Evolutionary conservation across 2,329 filamentous ascomycete genomes (phyloP).

Genomic region (Acarospora socialis): DNA sequence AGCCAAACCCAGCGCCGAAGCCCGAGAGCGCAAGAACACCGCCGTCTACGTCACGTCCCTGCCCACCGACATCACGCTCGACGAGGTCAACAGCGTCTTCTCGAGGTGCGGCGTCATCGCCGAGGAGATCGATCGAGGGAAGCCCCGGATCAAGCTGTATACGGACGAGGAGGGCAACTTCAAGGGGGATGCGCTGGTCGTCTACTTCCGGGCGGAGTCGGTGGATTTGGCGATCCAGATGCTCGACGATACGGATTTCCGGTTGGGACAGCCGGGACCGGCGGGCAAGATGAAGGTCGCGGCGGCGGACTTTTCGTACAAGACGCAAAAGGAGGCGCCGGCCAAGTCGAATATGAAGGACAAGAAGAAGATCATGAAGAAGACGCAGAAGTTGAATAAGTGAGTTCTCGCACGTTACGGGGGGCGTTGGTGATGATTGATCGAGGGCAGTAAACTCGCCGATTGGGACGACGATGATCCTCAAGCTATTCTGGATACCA

Average conservation of each 20-base stretch:
- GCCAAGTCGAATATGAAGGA: slow-evolving; percentile 46
- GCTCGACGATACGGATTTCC: slow-evolving; percentile 69
- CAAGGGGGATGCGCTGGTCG: slow-evolving; percentile 84
- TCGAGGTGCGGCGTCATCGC: slow-evolving; percentile 83
- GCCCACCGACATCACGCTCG: slow-evolving; percentile 60
- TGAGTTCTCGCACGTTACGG: slow-evolving; percentile 20
- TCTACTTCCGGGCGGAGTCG: slow-evolving; percentile 93
- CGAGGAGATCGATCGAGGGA: slow-evolving; percentile 80
- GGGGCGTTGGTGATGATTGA: background rate
- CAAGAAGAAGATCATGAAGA: slow-evolving; percentile 79
- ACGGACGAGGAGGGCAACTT: slow-evolving; percentile 65
- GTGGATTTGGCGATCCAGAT: slow-evolving; percentile 72
- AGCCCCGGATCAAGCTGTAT: slow-evolving; percentile 88
- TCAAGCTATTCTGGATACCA: slow-evolving; percentile 41
- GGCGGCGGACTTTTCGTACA: slow-evolving; percentile 79
- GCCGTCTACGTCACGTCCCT: slow-evolving; percentile 86
- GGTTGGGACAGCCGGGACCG: slow-evolving; percentile 41
- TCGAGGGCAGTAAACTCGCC: slow-evolving; percentile 54
- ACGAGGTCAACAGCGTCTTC: slow-evolving; percentile 74
- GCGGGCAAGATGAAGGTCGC: slow-evolving; percentile 63
- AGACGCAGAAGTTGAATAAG: slow-evolving; percentile 73
- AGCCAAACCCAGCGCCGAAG: slow-evolving; percentile 13
- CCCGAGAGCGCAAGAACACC: slow-evolving; percentile 50
- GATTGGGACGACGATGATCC: slow-evolving; percentile 92
- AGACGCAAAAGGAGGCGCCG: slow-evolving; percentile 60